These are phyloP conservation scores for Chenopodium formosanum DNA, from an alignment of 148 eudicot genomes.

Conservation along the genomic window DNA sequence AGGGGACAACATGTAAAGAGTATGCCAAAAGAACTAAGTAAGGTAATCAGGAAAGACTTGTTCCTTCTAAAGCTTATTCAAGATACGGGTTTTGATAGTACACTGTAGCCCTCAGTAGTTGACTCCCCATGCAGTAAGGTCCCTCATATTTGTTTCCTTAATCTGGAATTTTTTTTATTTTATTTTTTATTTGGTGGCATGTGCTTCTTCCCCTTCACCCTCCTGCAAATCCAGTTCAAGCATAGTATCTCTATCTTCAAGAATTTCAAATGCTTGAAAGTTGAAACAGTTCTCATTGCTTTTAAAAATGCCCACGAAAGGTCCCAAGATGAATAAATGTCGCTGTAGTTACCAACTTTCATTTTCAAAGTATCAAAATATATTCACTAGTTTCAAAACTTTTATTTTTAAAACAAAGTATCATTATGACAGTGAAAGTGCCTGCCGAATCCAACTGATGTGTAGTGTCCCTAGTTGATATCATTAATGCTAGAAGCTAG, in stretches of 20 bases:
- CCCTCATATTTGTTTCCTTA: too few relatives aligned
- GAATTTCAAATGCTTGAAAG: too few relatives aligned
- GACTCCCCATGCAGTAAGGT: not conserved
- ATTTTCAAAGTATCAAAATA: not conserved
- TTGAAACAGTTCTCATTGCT: not conserved
- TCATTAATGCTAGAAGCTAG: not conserved
- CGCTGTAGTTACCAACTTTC: not conserved
- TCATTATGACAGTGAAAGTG: not conserved
- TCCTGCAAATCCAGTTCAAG: not conserved
- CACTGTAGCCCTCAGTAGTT: not conserved
- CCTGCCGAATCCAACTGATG: not conserved
- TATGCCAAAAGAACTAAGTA: not conserved
- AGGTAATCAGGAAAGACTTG: not conserved
- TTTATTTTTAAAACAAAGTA: too few relatives aligned
- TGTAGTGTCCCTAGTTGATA: not conserved
- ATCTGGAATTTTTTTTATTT: too few relatives aligned
- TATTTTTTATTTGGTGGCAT: not conserved
- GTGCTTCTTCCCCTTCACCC: not conserved
- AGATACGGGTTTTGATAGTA: not conserved
- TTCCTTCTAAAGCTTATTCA: not conserved
- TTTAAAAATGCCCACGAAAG: not conserved
- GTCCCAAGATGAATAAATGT: not conserved
- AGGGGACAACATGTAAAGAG: not conserved
- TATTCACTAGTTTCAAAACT: not conserved
- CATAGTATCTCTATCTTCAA: not conserved